Base-by-base conservation (phyloP, 768 basidiomycete species). In the Tylopilus sp. region DNA sequence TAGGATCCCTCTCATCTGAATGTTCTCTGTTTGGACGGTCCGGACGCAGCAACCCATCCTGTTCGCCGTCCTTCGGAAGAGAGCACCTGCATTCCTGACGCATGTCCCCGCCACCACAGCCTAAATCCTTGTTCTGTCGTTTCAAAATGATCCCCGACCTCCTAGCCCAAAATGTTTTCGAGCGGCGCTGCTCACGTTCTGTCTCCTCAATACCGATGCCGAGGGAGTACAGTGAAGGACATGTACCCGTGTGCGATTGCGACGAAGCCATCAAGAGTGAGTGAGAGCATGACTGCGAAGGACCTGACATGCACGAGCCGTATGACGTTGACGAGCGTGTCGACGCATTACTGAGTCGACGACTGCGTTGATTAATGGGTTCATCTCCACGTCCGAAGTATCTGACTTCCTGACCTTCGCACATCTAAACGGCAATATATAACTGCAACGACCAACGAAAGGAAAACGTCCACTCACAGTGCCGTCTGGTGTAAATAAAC, bases 151-250 rank as follows among this genome's bases (percentile, higher is more conserved):
- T 62, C 17, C 43, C 57, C 3, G 57, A 58, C 21, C 49, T 55
- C 19, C 56, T 56, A 7, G 47, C 37, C 59, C 62, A 65, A 48
- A 64, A 59, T 5, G 55, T 42, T 21, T 50, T 65, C 14, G 59
- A 58, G 26, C 60, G 62, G 25, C 52, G 55, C 11, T 45, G 52
- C 38, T 64, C 62, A 17, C 65, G 62, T 33, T 65, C 64, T 8
- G 45, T 45, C 19, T 59, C 65, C 31, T 64, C 64, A 5, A 67
- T 54, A 10, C 63, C 64, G 14, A 65, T 53, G 1, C 65, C 64
- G 2, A 65, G 53, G 2, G 59, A 62, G n/a, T 17, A 28, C 34
- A 65, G 26, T 3, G 64, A 65, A 33, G 56, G 56, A n/a, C 31
- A 56, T 2, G 61, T 55, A 9, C 52, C 59, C 14, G 52, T 37